These are phyloP conservation scores for Monosporozyma unispora DNA, from an alignment of 805 yeast genomes.

Conservation along the genomic window DNA sequence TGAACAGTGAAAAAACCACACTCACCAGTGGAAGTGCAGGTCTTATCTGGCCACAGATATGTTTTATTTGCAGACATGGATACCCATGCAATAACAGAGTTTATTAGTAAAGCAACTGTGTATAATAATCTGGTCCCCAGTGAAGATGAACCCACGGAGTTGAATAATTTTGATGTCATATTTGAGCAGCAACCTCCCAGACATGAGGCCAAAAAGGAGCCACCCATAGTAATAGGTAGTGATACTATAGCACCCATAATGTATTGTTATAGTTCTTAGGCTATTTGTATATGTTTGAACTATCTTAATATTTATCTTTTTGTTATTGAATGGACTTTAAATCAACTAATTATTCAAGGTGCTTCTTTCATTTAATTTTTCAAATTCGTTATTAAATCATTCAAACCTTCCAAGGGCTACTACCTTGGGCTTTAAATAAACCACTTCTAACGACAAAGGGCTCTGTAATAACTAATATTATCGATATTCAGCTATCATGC, in stretches of 20 bases:
- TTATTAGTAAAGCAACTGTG: constrained; percentile 67
- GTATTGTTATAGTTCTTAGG: neutral
- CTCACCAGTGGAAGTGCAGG: constrained; percentile 75
- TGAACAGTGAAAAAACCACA: constrained; percentile 96
- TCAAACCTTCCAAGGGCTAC: neutral
- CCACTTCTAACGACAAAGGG: too few relatives aligned
- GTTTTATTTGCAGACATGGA: constrained; percentile 71
- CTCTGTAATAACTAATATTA: too few relatives aligned
- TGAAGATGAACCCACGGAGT: constrained; percentile 53
- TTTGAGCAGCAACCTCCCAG: constrained; percentile 75
- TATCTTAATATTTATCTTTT: neutral
- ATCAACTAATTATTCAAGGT: neutral
- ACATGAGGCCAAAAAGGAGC: constrained; percentile 61
- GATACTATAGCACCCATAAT: constrained; percentile 64
- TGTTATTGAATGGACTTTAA: neutral
- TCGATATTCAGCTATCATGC: neutral
- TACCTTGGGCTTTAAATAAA: too few relatives aligned
- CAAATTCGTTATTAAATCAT: neutral
- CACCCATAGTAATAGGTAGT: constrained; percentile 56
- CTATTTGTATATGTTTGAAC: neutral
- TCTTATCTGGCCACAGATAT: constrained; percentile 58
- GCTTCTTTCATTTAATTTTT: neutral
- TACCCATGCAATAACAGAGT: constrained; percentile 86
- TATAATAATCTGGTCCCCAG: constrained; percentile 80
- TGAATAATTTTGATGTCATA: constrained; percentile 46